phyloP scores from a whole-genome alignment of 2,329 filamentous ascomycete species.

The Rutstroemia sp. region DNA sequence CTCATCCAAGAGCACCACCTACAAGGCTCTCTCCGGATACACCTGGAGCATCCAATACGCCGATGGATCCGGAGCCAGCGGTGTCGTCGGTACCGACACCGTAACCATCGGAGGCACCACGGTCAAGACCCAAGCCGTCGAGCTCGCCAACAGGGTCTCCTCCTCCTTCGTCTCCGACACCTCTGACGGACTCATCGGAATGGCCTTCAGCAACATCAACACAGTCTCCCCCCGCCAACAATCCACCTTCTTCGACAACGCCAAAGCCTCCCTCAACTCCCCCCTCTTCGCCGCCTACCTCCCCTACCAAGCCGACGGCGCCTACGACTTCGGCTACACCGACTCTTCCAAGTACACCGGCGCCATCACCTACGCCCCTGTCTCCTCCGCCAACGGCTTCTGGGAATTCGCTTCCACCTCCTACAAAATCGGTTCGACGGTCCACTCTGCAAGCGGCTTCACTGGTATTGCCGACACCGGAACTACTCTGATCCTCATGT shows the following conservation, averaged over 20 bases:
- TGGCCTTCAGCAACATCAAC: constrained; percentile 36
- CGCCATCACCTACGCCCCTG: constrained; percentile 40
- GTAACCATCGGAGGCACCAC: constrained; percentile 28
- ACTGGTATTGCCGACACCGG: constrained; percentile 34
- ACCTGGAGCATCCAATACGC: constrained; percentile 27
- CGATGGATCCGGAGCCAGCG: constrained; percentile 32
- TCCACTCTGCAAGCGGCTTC: constrained; percentile 35
- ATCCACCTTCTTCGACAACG: constrained; percentile 29
- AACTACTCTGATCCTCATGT: constrained; percentile 34
- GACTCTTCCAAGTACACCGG: constrained; percentile 45
- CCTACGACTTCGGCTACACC: constrained; percentile 50
- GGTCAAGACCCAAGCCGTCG: constrained; percentile 26
- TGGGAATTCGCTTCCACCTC: constrained; percentile 34
- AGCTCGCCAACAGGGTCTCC: constrained; percentile 27
- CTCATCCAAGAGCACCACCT: constrained; percentile 22
- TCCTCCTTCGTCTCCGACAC: constrained; percentile 26
- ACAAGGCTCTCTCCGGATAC: constrained; percentile 19
- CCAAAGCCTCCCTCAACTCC: constrained; percentile 17
- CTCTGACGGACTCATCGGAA: constrained; percentile 54
- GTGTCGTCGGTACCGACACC: constrained; percentile 28
- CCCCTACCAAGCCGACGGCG: constrained; percentile 38
- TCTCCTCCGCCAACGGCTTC: constrained; percentile 41
- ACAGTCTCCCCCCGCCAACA: constrained; percentile 23
- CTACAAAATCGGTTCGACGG: constrained; percentile 24
- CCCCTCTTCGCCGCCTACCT: constrained; percentile 50